Conservation (phyloP, 345 rosid species). For the Acer saccharum region DNA sequence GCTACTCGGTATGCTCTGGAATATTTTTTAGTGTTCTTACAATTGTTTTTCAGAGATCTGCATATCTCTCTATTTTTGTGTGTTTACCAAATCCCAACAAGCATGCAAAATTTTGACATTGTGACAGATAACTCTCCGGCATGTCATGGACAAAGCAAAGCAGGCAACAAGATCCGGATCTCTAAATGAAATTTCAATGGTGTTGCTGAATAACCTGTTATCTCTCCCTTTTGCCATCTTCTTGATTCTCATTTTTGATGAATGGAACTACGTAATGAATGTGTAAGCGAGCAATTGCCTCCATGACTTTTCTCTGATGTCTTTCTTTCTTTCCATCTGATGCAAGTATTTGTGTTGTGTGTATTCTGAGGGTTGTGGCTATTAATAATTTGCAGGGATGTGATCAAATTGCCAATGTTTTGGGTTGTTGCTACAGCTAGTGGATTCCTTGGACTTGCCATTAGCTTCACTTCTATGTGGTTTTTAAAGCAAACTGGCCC, state of each 20-base stretch:
- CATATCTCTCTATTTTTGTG: background rate
- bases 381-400: slow-evolving; percentile 54
- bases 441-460: slow-evolving; percentile 87
- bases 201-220: slow-evolving; percentile 80
- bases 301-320: background rate
- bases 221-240: slow-evolving; percentile 78
- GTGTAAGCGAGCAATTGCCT: slow-evolving; percentile 45
- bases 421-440: slow-evolving; percentile 88
- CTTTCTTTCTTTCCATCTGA: background rate
- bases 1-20: slow-evolving; percentile 65
- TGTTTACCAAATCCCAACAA: background rate
- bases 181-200: slow-evolving; percentile 89
- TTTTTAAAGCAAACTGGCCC: slow-evolving; percentile 94
- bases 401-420: slow-evolving; percentile 67
- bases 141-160: slow-evolving; percentile 91
- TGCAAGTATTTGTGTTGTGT: background rate
- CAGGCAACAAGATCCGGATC: slow-evolving; percentile 69
- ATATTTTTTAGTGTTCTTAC: background rate
- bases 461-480: slow-evolving; percentile 98
- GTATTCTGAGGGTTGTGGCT: slow-evolving; percentile 6
- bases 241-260: slow-evolving; percentile 62
- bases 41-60: slow-evolving; percentile 14
- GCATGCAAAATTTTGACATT: slow-evolving; percentile 20
- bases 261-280: slow-evolving; percentile 74
- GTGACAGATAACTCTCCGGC: slow-evolving; percentile 73